phyloP scores from a whole-genome alignment of 73 alveolate genomes.

The Uronychia binucleata region DNA sequence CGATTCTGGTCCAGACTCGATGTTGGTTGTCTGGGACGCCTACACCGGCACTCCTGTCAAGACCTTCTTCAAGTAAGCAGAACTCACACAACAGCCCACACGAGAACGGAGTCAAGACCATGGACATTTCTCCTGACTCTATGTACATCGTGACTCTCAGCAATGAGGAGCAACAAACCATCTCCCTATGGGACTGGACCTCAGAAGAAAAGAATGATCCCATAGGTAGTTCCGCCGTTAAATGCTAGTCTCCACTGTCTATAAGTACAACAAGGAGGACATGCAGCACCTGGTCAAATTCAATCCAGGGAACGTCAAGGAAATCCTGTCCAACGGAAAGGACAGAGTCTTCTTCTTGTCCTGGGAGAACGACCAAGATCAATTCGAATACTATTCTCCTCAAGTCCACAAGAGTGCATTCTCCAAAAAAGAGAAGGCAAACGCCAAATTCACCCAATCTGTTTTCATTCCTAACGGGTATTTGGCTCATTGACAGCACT shows the following conservation, averaged over 20 bases:
- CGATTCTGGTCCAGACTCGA: conserved; percentile 95
- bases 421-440: conserved; percentile 70
- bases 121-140: conserved; percentile 76
- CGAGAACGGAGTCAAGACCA: conserved; percentile 93
- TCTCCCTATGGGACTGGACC: conserved; percentile 68
- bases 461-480: conserved; percentile 91
- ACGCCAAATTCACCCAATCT: conserved; percentile 90
- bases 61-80: conserved; percentile 79
- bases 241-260: conserved; percentile 18
- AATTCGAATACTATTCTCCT: conserved; percentile 79
- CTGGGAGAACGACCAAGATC: conserved; percentile 73
- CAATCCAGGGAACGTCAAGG: conserved; percentile 54
- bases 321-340: conserved; percentile 81
- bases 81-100: conserved; percentile 62
- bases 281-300: conserved; percentile 58
- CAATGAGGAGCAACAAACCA: conserved; percentile 57
- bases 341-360: conserved; percentile 76
- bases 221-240: not conserved
- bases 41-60: conserved; percentile 91
- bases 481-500: too few relatives aligned
- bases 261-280: conserved; percentile 48
- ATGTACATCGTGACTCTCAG: conserved; percentile 56
- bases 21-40: conserved; percentile 98
- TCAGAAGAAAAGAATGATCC: conserved; percentile 59
- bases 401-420: conserved; percentile 56